Base-by-base conservation (phyloP, 208 protist genomes). In the Crithidia brevicula region DNA sequence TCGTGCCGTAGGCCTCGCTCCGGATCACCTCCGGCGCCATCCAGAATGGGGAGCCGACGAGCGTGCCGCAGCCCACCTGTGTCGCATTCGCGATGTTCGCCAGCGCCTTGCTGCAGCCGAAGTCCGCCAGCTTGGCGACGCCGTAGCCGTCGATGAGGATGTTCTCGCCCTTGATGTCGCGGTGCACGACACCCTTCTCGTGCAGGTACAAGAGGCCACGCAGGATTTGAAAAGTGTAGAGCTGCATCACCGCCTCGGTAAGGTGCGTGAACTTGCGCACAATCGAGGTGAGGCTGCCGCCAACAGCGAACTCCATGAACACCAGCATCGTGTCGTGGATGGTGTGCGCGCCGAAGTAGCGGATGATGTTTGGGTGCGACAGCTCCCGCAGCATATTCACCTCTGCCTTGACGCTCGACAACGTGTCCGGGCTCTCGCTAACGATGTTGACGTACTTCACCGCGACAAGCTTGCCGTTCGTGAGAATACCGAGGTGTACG, bases 151-250 rank as follows among this genome's bases (percentile, higher is more conserved):
- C 86, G 31, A 97, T 86, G 34, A 97, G 81, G 36, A 97, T 87
- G 66, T 97, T 97, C 54, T 93, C 93, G 31, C 90, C 93, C 56
- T 97, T 97, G 73, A 97, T 94, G 66, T 97, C 93, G 27, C 93
- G 83, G 71, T 97, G 93, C n/a, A 96, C 84, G 27, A 98, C 88
- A 22, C 82, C 79, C 67, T 93, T 88, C 34, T 86, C 73, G 57
- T 97, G 94, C 10, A 98, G 75, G 71, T 98, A 97, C 49, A 88
- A 74, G 20, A 98, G 77, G 16, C 90, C 94, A 8, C 49, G 56
- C 45, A 96, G 64, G 38, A 96, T 82, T 67, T 96, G 90, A 50
- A 85, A 82, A 8, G 84, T 86, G 62, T 93, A 93, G 4, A 89
- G 72, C 67, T 83, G 74, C 83, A 94, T 88, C 9, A 96, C 83